These are phyloP conservation scores for Comarum palustre DNA, from an alignment of 306 rosid species.

Conservation along the genomic window DNA sequence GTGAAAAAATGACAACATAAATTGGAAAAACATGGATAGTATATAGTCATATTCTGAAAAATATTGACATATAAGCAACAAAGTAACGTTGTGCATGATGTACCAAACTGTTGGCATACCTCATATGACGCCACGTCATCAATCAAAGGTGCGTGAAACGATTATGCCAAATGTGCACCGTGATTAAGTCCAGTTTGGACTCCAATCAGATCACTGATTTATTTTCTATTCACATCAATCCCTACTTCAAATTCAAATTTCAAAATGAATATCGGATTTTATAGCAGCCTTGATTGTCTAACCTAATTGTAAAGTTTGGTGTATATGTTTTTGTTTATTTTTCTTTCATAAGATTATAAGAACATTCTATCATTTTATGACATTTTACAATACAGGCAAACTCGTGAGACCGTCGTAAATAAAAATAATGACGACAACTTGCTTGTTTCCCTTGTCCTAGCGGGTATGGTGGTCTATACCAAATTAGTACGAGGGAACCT, in stretches of 20 bases:
- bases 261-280: too few species aligned
- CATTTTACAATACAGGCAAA: too few species aligned
- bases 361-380: too few species aligned
- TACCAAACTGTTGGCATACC: not conserved
- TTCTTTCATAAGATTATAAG: too few species aligned
- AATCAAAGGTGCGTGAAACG: not conserved
- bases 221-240: too few species aligned
- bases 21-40: too few species aligned
- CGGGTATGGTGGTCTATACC: not conserved
- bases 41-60: too few species aligned
- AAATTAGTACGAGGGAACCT: not conserved
- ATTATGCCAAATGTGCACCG: not conserved
- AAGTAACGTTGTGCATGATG: not conserved
- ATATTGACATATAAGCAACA: not conserved
- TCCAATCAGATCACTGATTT: not conserved
- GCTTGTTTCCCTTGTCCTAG: too few species aligned
- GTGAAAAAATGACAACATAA: not conserved
- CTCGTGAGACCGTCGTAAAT: too few species aligned
- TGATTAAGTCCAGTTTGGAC: not conserved
- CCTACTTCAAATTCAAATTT: too few species aligned
- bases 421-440: too few species aligned
- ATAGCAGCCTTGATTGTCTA: too few species aligned
- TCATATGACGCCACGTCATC: not conserved
- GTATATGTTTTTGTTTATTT: not conserved
- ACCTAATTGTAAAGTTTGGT: not conserved